Conservation (phyloP, 2,329 filamentous ascomycete genomes). For the Aphanocladium album region DNA sequence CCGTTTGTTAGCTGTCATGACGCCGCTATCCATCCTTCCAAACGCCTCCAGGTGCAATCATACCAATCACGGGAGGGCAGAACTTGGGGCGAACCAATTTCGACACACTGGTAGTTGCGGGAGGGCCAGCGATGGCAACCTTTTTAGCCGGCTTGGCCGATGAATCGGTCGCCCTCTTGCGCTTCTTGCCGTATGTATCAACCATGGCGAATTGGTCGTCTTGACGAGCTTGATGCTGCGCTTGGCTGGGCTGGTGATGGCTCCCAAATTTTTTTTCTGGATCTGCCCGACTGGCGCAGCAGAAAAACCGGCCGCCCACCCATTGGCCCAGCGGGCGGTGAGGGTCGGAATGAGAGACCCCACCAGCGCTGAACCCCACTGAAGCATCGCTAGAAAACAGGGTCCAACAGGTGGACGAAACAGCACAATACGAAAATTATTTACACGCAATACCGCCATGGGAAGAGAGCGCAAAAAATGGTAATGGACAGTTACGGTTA, state of each 20-base stretch:
- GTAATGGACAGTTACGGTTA: no score
- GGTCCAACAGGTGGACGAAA: background rate
- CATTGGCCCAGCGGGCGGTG: slow-evolving; percentile 20
- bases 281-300: slow-evolving; percentile 19
- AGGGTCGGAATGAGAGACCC: background rate
- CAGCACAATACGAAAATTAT: background rate
- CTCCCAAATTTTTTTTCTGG: slow-evolving; percentile 27
- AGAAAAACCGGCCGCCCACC: slow-evolving; percentile 17
- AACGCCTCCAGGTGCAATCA: slow-evolving; percentile 12
- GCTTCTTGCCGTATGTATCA: slow-evolving; percentile 42
- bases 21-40: background rate
- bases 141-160: slow-evolving; percentile 45
- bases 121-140: slow-evolving; percentile 40
- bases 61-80: slow-evolving; percentile 52
- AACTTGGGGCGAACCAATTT: slow-evolving; percentile 40
- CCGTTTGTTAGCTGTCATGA: slow-evolving; percentile 17
- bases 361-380: slow-evolving; percentile 11
- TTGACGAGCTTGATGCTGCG: background rate
- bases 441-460: no score
- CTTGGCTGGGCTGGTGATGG: slow-evolving; percentile 22
- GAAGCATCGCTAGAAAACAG: background rate
- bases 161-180: slow-evolving; percentile 45
- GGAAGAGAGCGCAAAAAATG: no score
- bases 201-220: slow-evolving; percentile 28
- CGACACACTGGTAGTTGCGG: slow-evolving; percentile 39